phyloP scores from a whole-genome alignment of 495 filamentous ascomycete species.

The Letharia columbiana region DNA sequence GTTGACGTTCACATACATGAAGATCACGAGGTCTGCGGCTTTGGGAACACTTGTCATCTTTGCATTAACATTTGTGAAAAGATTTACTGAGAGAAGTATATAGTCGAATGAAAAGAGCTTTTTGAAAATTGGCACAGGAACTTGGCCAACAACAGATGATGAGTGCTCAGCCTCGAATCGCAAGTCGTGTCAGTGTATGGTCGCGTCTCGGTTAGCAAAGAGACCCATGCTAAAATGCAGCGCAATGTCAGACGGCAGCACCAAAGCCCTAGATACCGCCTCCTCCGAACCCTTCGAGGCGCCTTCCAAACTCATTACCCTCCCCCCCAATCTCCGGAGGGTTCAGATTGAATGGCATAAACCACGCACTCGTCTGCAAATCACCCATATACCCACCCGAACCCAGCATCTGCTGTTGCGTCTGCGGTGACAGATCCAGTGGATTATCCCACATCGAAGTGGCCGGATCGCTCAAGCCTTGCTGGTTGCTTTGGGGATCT shows the following conservation, averaged over 20 bases:
- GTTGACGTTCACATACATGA: not conserved
- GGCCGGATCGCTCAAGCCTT: conserved; percentile 10
- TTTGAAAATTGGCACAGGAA: not conserved
- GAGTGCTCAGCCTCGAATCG: not conserved
- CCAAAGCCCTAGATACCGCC: not conserved
- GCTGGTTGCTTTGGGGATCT: conserved; percentile 3
- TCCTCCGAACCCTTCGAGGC: conserved; percentile 1
- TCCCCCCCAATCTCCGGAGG: conserved; percentile 55
- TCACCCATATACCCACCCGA: conserved; percentile 17
- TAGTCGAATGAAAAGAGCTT: not conserved
- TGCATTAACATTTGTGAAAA: not conserved
- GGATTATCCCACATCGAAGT: conserved; percentile 17
- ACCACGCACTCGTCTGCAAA: conserved; percentile 67
- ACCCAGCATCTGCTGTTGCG: conserved; percentile 16
- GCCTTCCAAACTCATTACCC: conserved; percentile 30
- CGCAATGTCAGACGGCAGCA: not conserved
- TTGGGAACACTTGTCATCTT: not conserved
- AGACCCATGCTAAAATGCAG: not conserved
- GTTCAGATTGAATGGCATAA: conserved; percentile 89
- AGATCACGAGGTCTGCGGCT: not conserved
- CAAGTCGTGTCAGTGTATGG: not conserved
- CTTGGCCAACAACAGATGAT: not conserved
- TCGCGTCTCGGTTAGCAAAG: not conserved
- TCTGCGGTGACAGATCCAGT: conserved; percentile 11
- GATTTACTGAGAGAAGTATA: not conserved